A percentile compares a stretch with the other conserved stretches of the same genome.
phyloP scores from a whole-genome alignment of 2,329 filamentous ascomycete species.

The Colletotrichum sp. region DNA sequence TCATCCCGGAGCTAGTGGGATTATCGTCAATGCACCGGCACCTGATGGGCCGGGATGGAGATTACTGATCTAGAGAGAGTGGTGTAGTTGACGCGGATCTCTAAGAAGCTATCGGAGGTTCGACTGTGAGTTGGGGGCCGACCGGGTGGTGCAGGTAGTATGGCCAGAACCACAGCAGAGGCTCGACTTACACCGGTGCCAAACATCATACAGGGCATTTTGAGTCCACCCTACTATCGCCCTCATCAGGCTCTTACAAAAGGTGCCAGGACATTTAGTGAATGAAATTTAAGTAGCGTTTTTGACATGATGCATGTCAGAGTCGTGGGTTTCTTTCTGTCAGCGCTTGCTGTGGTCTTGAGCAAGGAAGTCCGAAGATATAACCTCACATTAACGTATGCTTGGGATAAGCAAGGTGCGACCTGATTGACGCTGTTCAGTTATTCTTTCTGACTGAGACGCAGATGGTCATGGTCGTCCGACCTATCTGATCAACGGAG shows the following conservation, averaged over 20 bases:
- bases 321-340: not conserved
- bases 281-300: too few relatives aligned
- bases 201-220: not conserved
- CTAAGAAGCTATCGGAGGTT: not conserved
- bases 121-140: not conserved
- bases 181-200: not conserved
- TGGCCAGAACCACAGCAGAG: not conserved
- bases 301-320: not conserved
- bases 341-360: not conserved
- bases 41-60: not conserved
- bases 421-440: rapidly evolving
- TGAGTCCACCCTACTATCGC: not conserved
- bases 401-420: not conserved
- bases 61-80: not conserved
- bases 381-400: slow-evolving; percentile 4
- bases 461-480: slow-evolving; percentile 3
- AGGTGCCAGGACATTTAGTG: not conserved
- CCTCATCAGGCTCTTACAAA: not conserved
- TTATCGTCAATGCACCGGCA: not conserved
- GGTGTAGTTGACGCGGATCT: not conserved
- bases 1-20: not conserved
- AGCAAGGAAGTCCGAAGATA: not conserved
- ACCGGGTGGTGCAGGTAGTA: not conserved
- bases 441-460: not conserved
- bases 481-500: not conserved